Percentiles rank a stretch among this genome's conserved stretches.
These are phyloP conservation scores for Mollisia scopiformis DNA, from an alignment of 2,329 filamentous ascomycete genomes.

Conservation along the genomic window DNA sequence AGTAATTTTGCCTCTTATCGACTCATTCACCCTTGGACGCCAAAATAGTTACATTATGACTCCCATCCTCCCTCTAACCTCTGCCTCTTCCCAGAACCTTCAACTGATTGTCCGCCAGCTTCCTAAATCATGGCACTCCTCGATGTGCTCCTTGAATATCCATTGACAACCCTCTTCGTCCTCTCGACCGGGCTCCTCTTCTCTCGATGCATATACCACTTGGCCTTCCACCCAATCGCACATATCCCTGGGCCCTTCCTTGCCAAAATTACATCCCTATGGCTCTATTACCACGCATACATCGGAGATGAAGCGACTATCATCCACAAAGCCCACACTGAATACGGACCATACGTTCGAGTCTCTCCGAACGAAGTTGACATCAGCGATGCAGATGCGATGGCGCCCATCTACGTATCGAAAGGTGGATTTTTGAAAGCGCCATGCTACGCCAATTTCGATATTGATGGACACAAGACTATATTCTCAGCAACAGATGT, in stretches of 20 bases:
- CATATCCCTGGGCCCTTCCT: slow-evolving; percentile 43
- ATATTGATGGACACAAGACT: slow-evolving; percentile 56
- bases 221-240: slow-evolving; percentile 43
- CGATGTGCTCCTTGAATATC: slow-evolving; percentile 11
- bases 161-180: slow-evolving; percentile 11
- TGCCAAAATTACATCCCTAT: slow-evolving; percentile 36
- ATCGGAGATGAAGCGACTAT: slow-evolving; percentile 37
- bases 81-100: background rate
- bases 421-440: slow-evolving; percentile 57
- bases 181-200: slow-evolving; percentile 20
- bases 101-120: background rate
- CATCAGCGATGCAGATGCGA: slow-evolving; percentile 37
- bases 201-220: slow-evolving; percentile 34
- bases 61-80: background rate
- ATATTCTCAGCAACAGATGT: slow-evolving; percentile 53
- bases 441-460: slow-evolving; percentile 55
- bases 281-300: slow-evolving; percentile 41
- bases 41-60: background rate
- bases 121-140: slow-evolving; percentile 16
- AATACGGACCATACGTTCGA: slow-evolving; percentile 39
- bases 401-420: slow-evolving; percentile 51
- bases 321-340: slow-evolving; percentile 31
- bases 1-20: background rate
- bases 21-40: background rate
- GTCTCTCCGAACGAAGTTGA: slow-evolving; percentile 39